phyloP scores from a whole-genome alignment of 352 stramenopile genomes.

The Saprolegnia diclina region DNA sequence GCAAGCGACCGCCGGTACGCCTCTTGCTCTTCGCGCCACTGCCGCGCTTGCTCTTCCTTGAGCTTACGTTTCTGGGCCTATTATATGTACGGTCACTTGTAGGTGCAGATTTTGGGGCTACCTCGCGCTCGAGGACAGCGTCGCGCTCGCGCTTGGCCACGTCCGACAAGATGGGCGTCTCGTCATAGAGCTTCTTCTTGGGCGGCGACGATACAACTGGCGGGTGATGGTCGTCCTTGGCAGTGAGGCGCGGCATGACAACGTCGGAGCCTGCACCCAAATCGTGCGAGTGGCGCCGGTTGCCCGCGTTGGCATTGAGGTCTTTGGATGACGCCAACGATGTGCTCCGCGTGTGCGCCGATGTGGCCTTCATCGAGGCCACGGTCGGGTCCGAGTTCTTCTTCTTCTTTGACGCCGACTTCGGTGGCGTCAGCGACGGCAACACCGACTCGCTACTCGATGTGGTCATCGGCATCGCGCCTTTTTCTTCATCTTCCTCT shows the following conservation, averaged over 20 bases:
- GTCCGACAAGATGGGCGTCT: conserved; percentile 21
- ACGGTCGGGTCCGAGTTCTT: neutral
- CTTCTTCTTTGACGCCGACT: neutral
- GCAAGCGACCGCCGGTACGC: conserved; percentile 12
- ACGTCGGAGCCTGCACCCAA: neutral
- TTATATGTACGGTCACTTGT: neutral
- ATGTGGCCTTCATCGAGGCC: neutral
- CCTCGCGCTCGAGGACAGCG: neutral
- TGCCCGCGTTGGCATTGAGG: neutral
- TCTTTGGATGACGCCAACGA: neutral
- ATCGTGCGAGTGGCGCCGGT: neutral
- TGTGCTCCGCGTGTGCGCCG: neutral
- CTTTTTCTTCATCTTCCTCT: too few relatives aligned
- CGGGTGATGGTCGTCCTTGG: neutral
- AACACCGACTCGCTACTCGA: too few relatives aligned
- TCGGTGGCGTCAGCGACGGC: neutral
- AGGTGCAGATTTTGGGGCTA: neutral
- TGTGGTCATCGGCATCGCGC: too few relatives aligned
- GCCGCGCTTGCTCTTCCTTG: conserved; percentile 6
- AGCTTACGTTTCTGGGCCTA: conserved; percentile 9
- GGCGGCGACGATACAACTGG: neutral
- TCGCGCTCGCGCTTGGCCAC: conserved; percentile 14
- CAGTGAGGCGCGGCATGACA: neutral
- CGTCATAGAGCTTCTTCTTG: conserved; percentile 8
- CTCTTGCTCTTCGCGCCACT: conserved; percentile 25